phyloP scores from a whole-genome alignment of 2,329 filamentous ascomycete genomes.

The Alternaria triticina region DNA sequence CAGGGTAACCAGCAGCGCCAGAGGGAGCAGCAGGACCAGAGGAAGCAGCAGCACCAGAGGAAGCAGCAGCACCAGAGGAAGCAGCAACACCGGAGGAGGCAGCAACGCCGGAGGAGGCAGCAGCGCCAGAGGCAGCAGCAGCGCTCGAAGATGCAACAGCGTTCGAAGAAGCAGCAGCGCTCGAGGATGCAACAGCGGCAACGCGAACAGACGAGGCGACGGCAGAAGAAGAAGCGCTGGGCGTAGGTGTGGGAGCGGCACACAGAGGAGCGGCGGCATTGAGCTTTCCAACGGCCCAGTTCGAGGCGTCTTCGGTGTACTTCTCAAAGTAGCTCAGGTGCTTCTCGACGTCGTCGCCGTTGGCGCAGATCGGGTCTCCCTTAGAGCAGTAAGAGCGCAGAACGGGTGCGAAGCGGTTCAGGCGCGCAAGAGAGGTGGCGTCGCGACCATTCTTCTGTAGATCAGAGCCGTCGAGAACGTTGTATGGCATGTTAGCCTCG shows the following conservation, averaged over 20 bases:
- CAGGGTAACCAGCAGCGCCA: conserved; percentile 5
- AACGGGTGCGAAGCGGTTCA: conserved; percentile 49
- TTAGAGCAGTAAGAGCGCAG: conserved; percentile 69
- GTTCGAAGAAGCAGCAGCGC: conserved; percentile 15
- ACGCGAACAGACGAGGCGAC: conserved; percentile 22
- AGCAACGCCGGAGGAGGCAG: not conserved
- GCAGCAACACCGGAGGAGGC: conserved; percentile 1
- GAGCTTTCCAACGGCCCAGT: conserved; percentile 31
- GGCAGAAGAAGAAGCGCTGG: conserved; percentile 25
- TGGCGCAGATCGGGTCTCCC: conserved; percentile 68
- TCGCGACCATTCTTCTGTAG: conserved; percentile 21
- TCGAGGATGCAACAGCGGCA: conserved; percentile 19
- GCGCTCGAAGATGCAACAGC: conserved; percentile 11
- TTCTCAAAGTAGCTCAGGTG: conserved; percentile 63
- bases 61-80: conserved; percentile 7
- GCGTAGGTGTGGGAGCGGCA: conserved; percentile 25
- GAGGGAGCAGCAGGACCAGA: not conserved
- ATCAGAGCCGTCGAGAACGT: conserved; percentile 27
- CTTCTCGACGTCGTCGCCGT: conserved; percentile 62
- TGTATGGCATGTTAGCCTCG: conserved; percentile 29
- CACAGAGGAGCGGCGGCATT: conserved; percentile 27
- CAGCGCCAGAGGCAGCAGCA: not conserved
- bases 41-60: conserved; percentile 1
- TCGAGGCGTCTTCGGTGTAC: conserved; percentile 29
- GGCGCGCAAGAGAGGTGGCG: conserved; percentile 19